A percentile compares a stretch with the other conserved stretches of the same genome.
Evolutionary conservation across 306 rosid genomes (phyloP).

Genomic region (Fragaria nilgerrensis): DNA sequence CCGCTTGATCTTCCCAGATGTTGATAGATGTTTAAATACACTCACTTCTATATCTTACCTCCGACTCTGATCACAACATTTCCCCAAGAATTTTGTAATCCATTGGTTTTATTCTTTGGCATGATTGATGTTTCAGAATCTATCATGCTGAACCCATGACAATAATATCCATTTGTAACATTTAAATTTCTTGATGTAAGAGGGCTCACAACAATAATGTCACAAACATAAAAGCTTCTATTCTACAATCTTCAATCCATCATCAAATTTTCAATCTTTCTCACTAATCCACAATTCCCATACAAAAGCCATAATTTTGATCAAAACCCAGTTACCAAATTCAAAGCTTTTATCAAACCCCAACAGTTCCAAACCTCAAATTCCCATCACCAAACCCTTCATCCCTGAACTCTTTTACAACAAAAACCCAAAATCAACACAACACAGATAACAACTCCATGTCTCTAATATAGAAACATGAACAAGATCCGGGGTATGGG

Average conservation of each 20-base stretch:
- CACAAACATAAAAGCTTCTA: slow-evolving; percentile 13
- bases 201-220: neutral
- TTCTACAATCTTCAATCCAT: slow-evolving; percentile 18
- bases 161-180: neutral
- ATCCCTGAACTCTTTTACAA: slow-evolving; percentile 6
- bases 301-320: slow-evolving; percentile 7
- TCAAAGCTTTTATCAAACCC: slow-evolving; percentile 20
- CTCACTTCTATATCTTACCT: neutral
- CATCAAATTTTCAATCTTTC: neutral
- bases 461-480: no score
- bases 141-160: neutral
- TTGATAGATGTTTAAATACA: slow-evolving; percentile 7
- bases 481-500: no score
- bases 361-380: slow-evolving; percentile 20
- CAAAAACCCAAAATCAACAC: slow-evolving; percentile 18
- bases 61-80: neutral
- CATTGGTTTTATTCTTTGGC: slow-evolving; percentile 10
- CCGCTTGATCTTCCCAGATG: slow-evolving; percentile 55
- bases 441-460: neutral
- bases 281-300: slow-evolving; percentile 2
- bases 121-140: neutral
- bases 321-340: slow-evolving; percentile 22
- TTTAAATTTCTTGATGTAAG: neutral
- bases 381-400: slow-evolving; percentile 17
- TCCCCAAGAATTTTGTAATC: neutral